Base-by-base conservation (phyloP, 805 yeast species). In the Priceomyces fermenticarens region DNA sequence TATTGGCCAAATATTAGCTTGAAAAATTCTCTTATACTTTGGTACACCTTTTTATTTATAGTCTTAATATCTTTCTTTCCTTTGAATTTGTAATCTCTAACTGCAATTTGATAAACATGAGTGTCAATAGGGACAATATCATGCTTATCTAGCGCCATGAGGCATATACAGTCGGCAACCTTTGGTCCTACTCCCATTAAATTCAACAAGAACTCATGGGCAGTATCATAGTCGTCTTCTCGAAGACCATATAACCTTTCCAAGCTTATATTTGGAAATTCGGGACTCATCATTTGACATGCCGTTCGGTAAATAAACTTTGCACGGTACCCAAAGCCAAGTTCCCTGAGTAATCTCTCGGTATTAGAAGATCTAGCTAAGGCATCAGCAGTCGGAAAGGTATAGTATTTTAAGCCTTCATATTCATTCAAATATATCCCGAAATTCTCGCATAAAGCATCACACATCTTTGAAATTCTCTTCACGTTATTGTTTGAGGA, bases 401-500 rank as follows among this genome's bases (percentile, higher is more conserved):
- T 70, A 55, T 79, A 83, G 59, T 82, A 84, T 11, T 72, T 63
- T 9, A 72, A 52, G 1, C 81, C 85, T 23, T 79, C 77, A 47
- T 72, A 67, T 2, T 67, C 65, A 3, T 72, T 78, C 15, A 91
- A 62, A 36, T 63, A 70, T 4, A 48, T 64, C 4, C 98, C 98
- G 57, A 78, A 90, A 42, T 83, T 72, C 1, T 65, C 52, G 54
- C 96, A 83, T 29, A 93, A 65, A 35, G 75, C 74, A 47, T 87
- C 88, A 59, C 97, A 93, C 96, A 93, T 89, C 53, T 84, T 83
- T 2, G 96, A 85, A 35, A 93, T 93, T 29, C 99, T 72, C 55
- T 91, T 88, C 40, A 93, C 93, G 54, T 93, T 93, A 63, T 93
- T 93, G 61, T 93, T 93, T n/a, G 95, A 83, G 2, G 96, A 88